A percentile compares a stretch with the other conserved stretches of the same genome.
Evolutionary conservation across 2,329 filamentous ascomycete species (phyloP).

Genomic region (Truncatella angustata): DNA sequence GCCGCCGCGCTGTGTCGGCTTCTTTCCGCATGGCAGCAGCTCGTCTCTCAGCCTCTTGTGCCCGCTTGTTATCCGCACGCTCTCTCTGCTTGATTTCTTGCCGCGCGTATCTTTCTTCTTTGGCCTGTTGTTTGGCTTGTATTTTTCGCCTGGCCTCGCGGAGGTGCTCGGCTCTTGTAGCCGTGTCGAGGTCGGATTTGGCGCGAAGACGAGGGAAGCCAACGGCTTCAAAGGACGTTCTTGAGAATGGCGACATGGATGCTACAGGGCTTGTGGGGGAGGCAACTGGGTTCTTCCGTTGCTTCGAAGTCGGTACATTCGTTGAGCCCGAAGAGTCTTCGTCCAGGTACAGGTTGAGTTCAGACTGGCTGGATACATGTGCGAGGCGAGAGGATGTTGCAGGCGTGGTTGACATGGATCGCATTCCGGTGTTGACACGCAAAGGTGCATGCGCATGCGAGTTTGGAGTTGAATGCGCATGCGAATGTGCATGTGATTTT

Average conservation of each 20-base stretch:
- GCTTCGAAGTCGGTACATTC: conserved; percentile 19
- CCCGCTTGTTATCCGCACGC: conserved; percentile 56
- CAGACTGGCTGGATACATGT: conserved; percentile 47
- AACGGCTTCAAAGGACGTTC: conserved; percentile 55
- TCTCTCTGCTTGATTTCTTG: conserved; percentile 58
- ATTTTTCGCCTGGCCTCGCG: conserved; percentile 62
- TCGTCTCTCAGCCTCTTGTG: conserved; percentile 47
- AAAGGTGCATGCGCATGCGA: too few species aligned
- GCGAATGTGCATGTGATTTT: conserved; percentile 28
- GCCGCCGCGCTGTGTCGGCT: conserved; percentile 38
- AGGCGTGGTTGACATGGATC: conserved; percentile 23
- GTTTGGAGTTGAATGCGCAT: too few species aligned
- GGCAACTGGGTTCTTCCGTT: conserved; percentile 12
- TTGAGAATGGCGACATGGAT: conserved; percentile 49
- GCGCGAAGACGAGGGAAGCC: conserved; percentile 57
- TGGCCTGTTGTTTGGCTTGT: conserved; percentile 58
- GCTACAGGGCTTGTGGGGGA: conserved; percentile 34
- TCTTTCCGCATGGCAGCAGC: conserved; percentile 44
- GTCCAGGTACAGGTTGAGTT: conserved; percentile 40
- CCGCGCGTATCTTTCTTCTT: conserved; percentile 61
- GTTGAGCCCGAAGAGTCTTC: conserved; percentile 35
- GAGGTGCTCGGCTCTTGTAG: conserved; percentile 54
- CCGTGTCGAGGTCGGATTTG: conserved; percentile 58
- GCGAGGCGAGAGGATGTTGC: conserved; percentile 36
- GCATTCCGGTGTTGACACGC: conserved; percentile 38